Conservation (phyloP, 768 basidiomycete species). For the Suillus hirtellus region DNA sequence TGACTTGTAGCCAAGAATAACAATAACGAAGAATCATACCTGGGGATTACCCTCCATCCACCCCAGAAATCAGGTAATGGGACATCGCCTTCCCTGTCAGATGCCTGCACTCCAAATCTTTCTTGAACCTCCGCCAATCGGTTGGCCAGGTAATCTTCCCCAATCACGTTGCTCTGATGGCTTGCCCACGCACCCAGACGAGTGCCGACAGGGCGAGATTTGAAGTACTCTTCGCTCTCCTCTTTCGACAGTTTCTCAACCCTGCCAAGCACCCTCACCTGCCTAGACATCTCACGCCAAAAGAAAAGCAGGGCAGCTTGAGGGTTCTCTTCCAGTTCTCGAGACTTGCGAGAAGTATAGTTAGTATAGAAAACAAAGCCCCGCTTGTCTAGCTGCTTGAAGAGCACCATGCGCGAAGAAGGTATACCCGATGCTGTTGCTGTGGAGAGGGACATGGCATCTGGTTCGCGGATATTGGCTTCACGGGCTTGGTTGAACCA, state of each 20-base stretch:
- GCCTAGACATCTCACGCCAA: constrained; percentile 83
- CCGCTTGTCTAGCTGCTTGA: constrained; percentile 84
- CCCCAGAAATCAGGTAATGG: constrained; percentile 94
- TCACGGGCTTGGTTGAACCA: constrained; percentile 79
- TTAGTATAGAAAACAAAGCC: constrained; percentile 99
- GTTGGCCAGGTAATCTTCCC: constrained; percentile 65
- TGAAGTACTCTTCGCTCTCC: constrained; percentile 85
- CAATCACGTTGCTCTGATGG: constrained; percentile 78
- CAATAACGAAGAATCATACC: constrained; percentile 40
- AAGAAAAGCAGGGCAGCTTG: constrained; percentile 85
- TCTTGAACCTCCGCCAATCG: constrained; percentile 59
- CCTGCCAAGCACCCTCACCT: constrained; percentile 80
- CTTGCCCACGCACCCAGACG: constrained; percentile 93
- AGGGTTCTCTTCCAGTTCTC: constrained; percentile 75
- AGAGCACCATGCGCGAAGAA: constrained; percentile 84
- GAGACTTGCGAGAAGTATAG: constrained; percentile 90
- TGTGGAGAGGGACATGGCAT: constrained; percentile 83
- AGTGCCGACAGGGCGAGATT: constrained; percentile 78
- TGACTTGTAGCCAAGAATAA: neutral
- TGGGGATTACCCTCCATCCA: constrained; percentile 92
- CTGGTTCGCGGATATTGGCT: constrained; percentile 77
- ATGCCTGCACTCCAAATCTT: constrained; percentile 52
- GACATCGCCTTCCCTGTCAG: constrained; percentile 45
- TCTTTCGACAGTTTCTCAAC: constrained; percentile 74
- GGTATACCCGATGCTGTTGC: constrained; percentile 73